Evolutionary conservation across 2,329 filamentous ascomycete genomes (phyloP), one percentile per base, ranked within the genome.

Genomic region (Trichophyton verrucosum): DNA sequence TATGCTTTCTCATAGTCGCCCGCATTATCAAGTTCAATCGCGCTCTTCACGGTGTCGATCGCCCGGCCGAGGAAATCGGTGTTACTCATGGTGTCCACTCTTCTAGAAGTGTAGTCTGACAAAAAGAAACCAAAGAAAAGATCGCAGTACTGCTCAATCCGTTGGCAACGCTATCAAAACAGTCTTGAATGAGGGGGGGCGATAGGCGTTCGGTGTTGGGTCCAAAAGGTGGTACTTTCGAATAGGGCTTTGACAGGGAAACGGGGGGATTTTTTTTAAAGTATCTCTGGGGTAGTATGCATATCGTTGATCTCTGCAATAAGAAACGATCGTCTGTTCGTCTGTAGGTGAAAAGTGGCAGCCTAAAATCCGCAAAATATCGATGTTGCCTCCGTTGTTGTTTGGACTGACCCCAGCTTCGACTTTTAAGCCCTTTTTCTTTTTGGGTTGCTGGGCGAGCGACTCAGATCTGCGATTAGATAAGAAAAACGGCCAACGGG

Each of bases 1-100:
- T 97, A 97, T 61, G 94, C 94, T 75, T 95, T 92, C 70, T 96
- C 91, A 77, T 99, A 99, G 73, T 97, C 90, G 73, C 90, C 91
- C 53, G 89, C 88, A 67, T 92, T 95, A 79, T 99, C 94, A 69
- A 88, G 86, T 74, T 96, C 91, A 78, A 99, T 97, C 67, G 94
- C 94, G 76, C 95, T 95, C 77, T 96, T 95, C 70, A 99, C 92
- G 75, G 89, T 87, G 71, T 95, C 90, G 79, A 97, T 97, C 70
- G 94, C 94, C 69, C 92, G 90, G 71, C 91, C 91, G 70, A 96
- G 85, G 74, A 97, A 99, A 78, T 99, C 94, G 75, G 90, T 95
- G 73, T 91, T 91, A 68, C 91, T 95, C 91, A 96, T 96, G 69
- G 70, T 79, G 76, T 70, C 62, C 22, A 30, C 27, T 4, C 24